Conservation (phyloP, 257 asterid genomes). For the Solanum infundibuliforme region DNA sequence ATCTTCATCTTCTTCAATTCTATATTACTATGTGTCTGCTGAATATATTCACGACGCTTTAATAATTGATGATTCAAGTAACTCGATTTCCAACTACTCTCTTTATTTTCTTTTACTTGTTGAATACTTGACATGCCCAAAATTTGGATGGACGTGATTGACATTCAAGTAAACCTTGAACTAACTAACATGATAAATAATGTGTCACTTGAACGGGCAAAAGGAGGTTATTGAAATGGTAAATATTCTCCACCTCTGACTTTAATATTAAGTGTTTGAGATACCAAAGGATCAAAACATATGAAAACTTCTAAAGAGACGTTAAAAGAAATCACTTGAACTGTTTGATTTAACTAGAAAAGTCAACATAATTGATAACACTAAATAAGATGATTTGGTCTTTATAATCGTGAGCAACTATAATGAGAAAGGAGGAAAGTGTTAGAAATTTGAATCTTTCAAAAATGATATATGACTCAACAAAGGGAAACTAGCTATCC, state of each 20-base stretch:
- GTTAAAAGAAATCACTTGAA: not conserved
- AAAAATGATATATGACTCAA: too few relatives aligned
- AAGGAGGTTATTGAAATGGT: too few relatives aligned
- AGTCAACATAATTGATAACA: not conserved
- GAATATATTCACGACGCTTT: not conserved
- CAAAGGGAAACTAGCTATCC: too few relatives aligned
- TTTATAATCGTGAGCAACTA: not conserved
- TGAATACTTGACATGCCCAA: not conserved
- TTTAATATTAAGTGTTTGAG: too few relatives aligned
- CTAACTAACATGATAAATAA: not conserved
- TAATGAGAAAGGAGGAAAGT: too few relatives aligned
- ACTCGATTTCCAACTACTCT: not conserved
- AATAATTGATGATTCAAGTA: not conserved
- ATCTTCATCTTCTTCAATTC: too few relatives aligned
- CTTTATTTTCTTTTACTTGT: not conserved
- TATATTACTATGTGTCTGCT: too few relatives aligned
- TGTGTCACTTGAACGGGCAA: not conserved
- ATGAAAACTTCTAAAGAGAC: not conserved
- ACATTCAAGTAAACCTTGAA: not conserved
- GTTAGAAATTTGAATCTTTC: too few relatives aligned
- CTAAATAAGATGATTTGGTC: not conserved
- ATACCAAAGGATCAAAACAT: too few relatives aligned
- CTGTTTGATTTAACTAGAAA: too few relatives aligned
- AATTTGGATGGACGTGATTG: not conserved
- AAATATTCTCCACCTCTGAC: too few relatives aligned